Percentiles rank a stretch among this genome's conserved stretches.
Conservation (phyloP, 2,329 filamentous ascomycete genomes). For the Cercospora sp. region DNA sequence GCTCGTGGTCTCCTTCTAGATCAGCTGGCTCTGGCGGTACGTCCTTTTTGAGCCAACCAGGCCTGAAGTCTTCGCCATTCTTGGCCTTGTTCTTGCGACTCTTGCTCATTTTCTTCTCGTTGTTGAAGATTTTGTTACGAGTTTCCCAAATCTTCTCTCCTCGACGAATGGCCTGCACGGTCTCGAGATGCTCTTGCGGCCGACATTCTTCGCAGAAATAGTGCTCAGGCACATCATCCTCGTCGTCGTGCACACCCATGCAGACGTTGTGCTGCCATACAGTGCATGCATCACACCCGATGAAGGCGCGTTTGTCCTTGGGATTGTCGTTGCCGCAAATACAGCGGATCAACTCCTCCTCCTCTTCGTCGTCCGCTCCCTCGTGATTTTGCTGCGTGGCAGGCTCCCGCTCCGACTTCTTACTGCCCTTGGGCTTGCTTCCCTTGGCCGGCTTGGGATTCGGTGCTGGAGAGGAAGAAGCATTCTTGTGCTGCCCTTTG, state of each 20-base stretch:
- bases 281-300: slow-evolving; percentile 87
- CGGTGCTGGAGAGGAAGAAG: slow-evolving; percentile 58
- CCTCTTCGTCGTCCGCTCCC: slow-evolving; percentile 55
- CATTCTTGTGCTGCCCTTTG: slow-evolving; percentile 93
- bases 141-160: slow-evolving; percentile 85
- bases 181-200: slow-evolving; percentile 77
- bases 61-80: slow-evolving; percentile 32
- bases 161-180: slow-evolving; percentile 72
- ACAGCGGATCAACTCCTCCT: slow-evolving; percentile 72
- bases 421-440: slow-evolving; percentile 40
- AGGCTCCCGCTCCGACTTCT: slow-evolving; percentile 48
- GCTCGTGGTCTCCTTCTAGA: slow-evolving; percentile 6
- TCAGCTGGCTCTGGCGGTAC: slow-evolving; percentile 14
- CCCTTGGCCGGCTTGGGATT: slow-evolving; percentile 29
- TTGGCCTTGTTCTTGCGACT: slow-evolving; percentile 56
- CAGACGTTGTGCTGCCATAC: slow-evolving; percentile 99
- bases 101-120: slow-evolving; percentile 61
- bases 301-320: slow-evolving; percentile 87
- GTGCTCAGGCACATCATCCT: slow-evolving; percentile 71
- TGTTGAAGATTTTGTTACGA: slow-evolving; percentile 43
- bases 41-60: slow-evolving; percentile 39
- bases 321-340: slow-evolving; percentile 88
- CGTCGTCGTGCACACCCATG: slow-evolving; percentile 79
- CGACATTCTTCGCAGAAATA: slow-evolving; percentile 93
- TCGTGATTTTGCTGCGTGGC: slow-evolving; percentile 38